phyloP scores from a whole-genome alignment of 129 eudicot species.

The Scalesia atractyloides region DNA sequence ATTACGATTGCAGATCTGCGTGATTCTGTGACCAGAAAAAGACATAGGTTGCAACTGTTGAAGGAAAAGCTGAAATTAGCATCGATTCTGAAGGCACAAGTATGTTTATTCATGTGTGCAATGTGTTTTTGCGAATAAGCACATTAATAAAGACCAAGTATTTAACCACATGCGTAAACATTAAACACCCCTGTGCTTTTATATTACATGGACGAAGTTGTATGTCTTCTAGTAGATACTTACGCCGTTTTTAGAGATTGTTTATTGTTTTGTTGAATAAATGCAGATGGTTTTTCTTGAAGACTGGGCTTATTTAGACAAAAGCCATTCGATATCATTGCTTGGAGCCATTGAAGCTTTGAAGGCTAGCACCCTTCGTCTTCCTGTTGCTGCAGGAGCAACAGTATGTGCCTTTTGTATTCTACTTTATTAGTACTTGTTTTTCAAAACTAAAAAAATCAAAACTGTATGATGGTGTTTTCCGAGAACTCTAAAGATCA shows the following conservation, averaged over 20 bases:
- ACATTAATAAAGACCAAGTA: too few species aligned
- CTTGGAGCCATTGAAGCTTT: conserved; percentile 93
- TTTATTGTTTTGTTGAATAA: conserved; percentile 8
- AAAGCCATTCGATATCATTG: conserved; percentile 71
- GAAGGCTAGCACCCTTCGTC: conserved; percentile 98
- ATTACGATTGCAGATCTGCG: conserved; percentile 85
- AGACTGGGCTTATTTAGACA: conserved; percentile 81
- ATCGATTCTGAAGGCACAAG: conserved; percentile 84
- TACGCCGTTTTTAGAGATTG: conserved; percentile 5
- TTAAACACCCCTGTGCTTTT: too few species aligned
- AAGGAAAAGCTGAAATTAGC: conserved; percentile 86
- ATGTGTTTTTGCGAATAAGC: too few species aligned
- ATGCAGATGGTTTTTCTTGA: conserved; percentile 65
- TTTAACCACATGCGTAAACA: too few species aligned
- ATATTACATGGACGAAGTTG: too few species aligned
- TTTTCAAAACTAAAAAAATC: background rate
- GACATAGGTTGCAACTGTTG: conserved; percentile 78
- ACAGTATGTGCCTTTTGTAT: conserved; percentile 50
- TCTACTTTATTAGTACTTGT: background rate
- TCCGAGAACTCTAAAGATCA: background rate
- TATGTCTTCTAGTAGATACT: too few species aligned
- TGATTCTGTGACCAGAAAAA: conserved; percentile 76
- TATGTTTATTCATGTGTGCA: conserved; percentile 36
- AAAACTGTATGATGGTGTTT: background rate
- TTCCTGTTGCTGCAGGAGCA: conserved; percentile 84